Conservation (phyloP, 306 rosid genomes). For the Carpinus viminea region DNA sequence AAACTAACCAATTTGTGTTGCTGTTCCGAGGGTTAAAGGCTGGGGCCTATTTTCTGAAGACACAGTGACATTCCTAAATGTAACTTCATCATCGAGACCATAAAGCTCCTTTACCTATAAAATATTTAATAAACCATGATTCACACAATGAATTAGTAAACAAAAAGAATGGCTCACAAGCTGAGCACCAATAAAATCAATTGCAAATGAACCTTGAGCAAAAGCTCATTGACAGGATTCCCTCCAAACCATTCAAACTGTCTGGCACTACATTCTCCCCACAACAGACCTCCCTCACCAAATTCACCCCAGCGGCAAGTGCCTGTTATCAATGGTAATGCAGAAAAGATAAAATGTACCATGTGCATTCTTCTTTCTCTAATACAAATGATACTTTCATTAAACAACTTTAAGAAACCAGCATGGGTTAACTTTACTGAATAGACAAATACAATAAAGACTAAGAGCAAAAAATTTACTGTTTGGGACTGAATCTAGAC, state of each 20-base stretch:
- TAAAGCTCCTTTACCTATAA: constrained; percentile 88
- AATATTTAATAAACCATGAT: constrained; percentile 11
- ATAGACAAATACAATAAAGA: no score
- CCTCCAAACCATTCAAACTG: constrained; percentile 96
- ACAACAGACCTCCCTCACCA: constrained; percentile 94
- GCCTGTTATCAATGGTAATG: constrained; percentile 41
- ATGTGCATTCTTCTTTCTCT: background rate
- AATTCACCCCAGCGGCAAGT: constrained; percentile 84
- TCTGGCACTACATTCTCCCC: constrained; percentile 91
- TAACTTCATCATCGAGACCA: constrained; percentile 70
- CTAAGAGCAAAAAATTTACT: background rate
- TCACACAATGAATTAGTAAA: constrained; percentile 9
- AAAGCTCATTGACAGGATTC: constrained; percentile 60
- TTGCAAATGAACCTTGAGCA: constrained; percentile 59
- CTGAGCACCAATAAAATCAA: constrained; percentile 6
- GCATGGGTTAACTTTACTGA: background rate
- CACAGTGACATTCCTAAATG: constrained; percentile 74
- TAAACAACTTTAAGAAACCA: background rate
- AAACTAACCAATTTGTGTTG: constrained; percentile 90
- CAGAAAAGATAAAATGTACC: background rate
- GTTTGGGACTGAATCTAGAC: background rate
- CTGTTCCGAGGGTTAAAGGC: constrained; percentile 77
- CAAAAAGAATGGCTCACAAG: constrained; percentile 1
- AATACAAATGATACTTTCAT: background rate
- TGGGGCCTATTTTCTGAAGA: constrained; percentile 71